Evolutionary conservation across 331 rosid genomes (phyloP), one percentile per base, ranked within the genome.

Genomic region (Arachis monticola): DNA sequence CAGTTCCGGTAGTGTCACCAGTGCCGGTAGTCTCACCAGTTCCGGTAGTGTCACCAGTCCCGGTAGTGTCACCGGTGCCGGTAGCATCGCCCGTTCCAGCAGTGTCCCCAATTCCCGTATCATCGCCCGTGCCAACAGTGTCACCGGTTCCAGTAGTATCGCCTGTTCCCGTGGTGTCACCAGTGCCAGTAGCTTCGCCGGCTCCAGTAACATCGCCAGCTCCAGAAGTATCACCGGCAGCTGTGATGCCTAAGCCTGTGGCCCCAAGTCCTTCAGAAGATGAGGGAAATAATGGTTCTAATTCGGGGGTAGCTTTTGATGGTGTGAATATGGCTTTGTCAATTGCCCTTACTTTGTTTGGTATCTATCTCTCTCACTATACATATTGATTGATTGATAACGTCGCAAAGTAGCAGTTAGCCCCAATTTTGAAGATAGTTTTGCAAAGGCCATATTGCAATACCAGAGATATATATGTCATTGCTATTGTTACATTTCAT

Each of bases 261-360:
- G 4, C n/a, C 6, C 7, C 3, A 10, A 47, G 46, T 30, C 45
- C 60, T 7, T 3, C 40, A 10, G 58, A 56, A 7, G 13, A 0
- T 12, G 6, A 42, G 3, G 32, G 60, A 0, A 60, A 10, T 38
- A 30, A 12, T 0, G 53, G 50, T 11, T 44, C 31, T 31, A 64
- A 76, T 0, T 60, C 85, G 35, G 80, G 79, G 73, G 61, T 8
- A 41, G 9, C 8, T 9, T 67, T 9, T 47, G 55, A 67, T 58
- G 55, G 72, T 58, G 62, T 48, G 14, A 47, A 61, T 38, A 46
- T 6, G 30, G 55, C 61, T 8, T 55, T 76, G 7, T 12, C 53
- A 40, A 2, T 69, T 61, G 6, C 57, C 8, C 8, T 83, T 30
- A 67, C 73, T 31, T 67, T 79, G 12, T 45, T 11, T 1, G 51